Conservation (phyloP, 371 early-diverging fungal species). For the Zopfochytrium polystomum region DNA sequence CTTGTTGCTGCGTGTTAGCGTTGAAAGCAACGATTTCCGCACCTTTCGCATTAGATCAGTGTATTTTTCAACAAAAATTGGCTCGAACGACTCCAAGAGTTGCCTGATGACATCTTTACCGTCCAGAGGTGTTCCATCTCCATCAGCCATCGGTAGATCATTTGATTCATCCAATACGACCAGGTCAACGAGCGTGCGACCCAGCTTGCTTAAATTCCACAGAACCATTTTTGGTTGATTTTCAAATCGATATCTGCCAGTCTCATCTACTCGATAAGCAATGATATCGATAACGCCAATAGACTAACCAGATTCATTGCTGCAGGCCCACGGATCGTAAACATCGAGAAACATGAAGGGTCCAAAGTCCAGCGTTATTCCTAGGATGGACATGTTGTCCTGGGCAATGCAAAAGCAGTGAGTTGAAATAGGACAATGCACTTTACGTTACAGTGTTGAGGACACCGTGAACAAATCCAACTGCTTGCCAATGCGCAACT, state of each 20-base stretch:
- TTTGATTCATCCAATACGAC: slow-evolving; percentile 58
- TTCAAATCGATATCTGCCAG: slow-evolving; percentile 70
- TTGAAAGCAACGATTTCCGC: neutral
- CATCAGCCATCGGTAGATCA: slow-evolving; percentile 20
- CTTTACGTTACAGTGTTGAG: slow-evolving; percentile 66
- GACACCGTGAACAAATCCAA: slow-evolving; percentile 68
- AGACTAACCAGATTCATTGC: slow-evolving; percentile 74
- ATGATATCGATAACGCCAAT: no score
- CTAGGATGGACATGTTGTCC: slow-evolving; percentile 84
- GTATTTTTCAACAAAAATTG: slow-evolving; percentile 51
- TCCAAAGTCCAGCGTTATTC: slow-evolving; percentile 86
- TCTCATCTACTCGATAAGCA: slow-evolving; percentile 21
- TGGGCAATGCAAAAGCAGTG: slow-evolving; percentile 1
- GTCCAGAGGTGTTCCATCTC: slow-evolving; percentile 8
- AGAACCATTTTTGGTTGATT: slow-evolving; percentile 81
- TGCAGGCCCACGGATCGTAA: slow-evolving; percentile 73
- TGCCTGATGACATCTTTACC: slow-evolving; percentile 51
- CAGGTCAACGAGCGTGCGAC: slow-evolving; percentile 63
- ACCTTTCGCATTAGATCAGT: slow-evolving; percentile 64
- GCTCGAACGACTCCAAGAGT: slow-evolving; percentile 53
- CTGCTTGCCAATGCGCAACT: slow-evolving; percentile 84
- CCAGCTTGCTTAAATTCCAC: slow-evolving; percentile 77
- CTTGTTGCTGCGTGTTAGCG: slow-evolving; percentile 34
- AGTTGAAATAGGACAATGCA: neutral
- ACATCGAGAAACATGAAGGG: slow-evolving; percentile 77